Evolutionary conservation across 2,329 filamentous ascomycete species (phyloP).

Genomic region (Microsporum audouinii): DNA sequence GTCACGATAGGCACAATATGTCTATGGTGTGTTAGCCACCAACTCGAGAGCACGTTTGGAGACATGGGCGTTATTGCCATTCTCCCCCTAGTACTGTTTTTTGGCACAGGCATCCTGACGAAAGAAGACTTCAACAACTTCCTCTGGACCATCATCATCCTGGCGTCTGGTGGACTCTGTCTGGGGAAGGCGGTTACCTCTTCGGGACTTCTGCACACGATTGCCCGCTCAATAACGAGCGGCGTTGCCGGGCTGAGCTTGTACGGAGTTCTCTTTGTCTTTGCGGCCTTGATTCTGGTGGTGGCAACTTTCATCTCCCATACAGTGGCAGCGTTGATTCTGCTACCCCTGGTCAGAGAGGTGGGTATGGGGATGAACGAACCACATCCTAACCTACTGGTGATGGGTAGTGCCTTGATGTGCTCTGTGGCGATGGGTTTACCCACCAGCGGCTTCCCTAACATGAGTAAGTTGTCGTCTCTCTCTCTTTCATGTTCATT

Average conservation of each 20-base stretch:
- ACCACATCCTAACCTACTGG: slow-evolving; percentile 84
- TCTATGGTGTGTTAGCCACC: slow-evolving; percentile 86
- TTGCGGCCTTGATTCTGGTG: slow-evolving; percentile 71
- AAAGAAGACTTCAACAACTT: slow-evolving; percentile 99
- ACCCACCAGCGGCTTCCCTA: slow-evolving; percentile 92
- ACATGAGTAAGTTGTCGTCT: slow-evolving; percentile 73
- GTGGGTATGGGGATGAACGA: slow-evolving; percentile 77
- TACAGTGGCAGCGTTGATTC: slow-evolving; percentile 89
- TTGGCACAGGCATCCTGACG: slow-evolving; percentile 87
- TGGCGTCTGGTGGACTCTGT: slow-evolving; percentile 83
- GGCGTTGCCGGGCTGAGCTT: slow-evolving; percentile 66
- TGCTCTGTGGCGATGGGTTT: slow-evolving; percentile 95
- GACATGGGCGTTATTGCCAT: slow-evolving; percentile 99
- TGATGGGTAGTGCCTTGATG: slow-evolving; percentile 94
- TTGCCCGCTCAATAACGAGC: slow-evolving; percentile 64
- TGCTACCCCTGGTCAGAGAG: slow-evolving; percentile 77
- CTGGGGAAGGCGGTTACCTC: slow-evolving; percentile 90
- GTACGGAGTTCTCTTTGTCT: slow-evolving; percentile 78
- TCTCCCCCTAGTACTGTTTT: slow-evolving; percentile 90
- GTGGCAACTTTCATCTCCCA: slow-evolving; percentile 97
- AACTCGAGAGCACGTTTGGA: slow-evolving; percentile 76
- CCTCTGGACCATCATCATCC: slow-evolving; percentile 98
- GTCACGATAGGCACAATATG: slow-evolving; percentile 75
- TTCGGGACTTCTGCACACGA: slow-evolving; percentile 79
- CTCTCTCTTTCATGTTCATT: not conserved